Evolutionary conservation across 2,329 filamentous ascomycete species (phyloP).

Genomic region (Dactylella cylindrospora): DNA sequence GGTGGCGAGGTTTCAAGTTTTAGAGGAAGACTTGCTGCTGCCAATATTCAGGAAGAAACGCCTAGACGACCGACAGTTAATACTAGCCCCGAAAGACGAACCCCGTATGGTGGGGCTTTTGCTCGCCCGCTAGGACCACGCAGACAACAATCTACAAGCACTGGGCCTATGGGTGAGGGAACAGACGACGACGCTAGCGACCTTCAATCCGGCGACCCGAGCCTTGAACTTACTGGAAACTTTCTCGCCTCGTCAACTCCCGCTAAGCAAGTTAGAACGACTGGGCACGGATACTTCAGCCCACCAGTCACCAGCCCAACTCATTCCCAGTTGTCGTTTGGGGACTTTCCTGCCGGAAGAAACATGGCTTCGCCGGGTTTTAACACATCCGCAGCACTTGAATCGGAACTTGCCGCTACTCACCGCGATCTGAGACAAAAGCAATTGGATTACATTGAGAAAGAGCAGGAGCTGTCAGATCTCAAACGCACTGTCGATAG

Average conservation of each 20-base stretch:
- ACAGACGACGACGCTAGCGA: slow-evolving; percentile 31
- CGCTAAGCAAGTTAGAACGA: slow-evolving; percentile 10
- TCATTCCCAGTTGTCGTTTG: slow-evolving; percentile 30
- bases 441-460: slow-evolving; percentile 28
- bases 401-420: slow-evolving; percentile 26
- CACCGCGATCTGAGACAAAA: slow-evolving; percentile 33
- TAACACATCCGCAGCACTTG: slow-evolving; percentile 33
- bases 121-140: slow-evolving; percentile 29
- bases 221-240: slow-evolving; percentile 35
- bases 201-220: slow-evolving; percentile 28
- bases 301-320: slow-evolving; percentile 31
- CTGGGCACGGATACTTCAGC: slow-evolving; percentile 39
- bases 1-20: slow-evolving; percentile 39
- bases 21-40: slow-evolving; percentile 26
- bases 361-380: slow-evolving; percentile 28
- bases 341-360: slow-evolving; percentile 12
- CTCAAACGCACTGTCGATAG: slow-evolving; percentile 19
- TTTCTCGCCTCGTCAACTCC: slow-evolving; percentile 39
- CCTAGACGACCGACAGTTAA: slow-evolving; percentile 20
- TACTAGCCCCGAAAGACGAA: slow-evolving; percentile 30
- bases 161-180: slow-evolving; percentile 14
- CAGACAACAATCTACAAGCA: slow-evolving; percentile 23
- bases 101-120: slow-evolving; percentile 29
- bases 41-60: slow-evolving; percentile 27
- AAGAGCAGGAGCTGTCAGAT: slow-evolving; percentile 40